phyloP scores from a whole-genome alignment of 148 eudicot genomes.

The Rhododendron molle region DNA sequence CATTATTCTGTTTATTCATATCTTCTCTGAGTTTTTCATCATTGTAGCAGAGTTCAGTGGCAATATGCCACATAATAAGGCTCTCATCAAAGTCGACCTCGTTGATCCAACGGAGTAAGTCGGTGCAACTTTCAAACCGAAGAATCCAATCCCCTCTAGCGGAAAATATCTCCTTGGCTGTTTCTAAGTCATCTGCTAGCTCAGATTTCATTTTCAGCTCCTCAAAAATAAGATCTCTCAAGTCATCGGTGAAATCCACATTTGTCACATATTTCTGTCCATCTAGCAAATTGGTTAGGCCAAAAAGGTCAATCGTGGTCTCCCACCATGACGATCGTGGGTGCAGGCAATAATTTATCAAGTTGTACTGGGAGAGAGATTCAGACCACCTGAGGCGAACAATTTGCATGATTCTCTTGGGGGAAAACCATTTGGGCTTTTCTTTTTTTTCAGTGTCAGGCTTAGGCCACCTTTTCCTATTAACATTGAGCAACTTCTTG shows the following conservation, averaged over 20 bases:
- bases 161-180: conserved; percentile 8
- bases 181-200: conserved; percentile 27
- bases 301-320: conserved; percentile 8
- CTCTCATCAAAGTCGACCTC: not conserved
- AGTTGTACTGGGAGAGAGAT: conserved; percentile 19
- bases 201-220: conserved; percentile 31
- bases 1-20: not conserved
- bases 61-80: not conserved
- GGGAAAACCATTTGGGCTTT: not conserved
- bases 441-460: too few relatives aligned
- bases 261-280: conserved; percentile 17
- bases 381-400: conserved; percentile 33
- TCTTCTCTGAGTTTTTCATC: too few relatives aligned
- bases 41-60: not conserved
- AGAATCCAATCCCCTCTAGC: conserved; percentile 8
- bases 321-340: conserved; percentile 9
- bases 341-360: conserved; percentile 26
- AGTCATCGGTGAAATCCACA: conserved; percentile 1
- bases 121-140: not conserved
- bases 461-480: conserved; percentile 2
- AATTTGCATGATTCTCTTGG: not conserved
- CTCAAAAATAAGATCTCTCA: conserved; percentile 25
- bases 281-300: conserved; percentile 24
- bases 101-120: conserved; percentile 1
- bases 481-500: not conserved